Evolutionary conservation across 345 rosid species (phyloP).

Genomic region (Eucalyptus curtisii): DNA sequence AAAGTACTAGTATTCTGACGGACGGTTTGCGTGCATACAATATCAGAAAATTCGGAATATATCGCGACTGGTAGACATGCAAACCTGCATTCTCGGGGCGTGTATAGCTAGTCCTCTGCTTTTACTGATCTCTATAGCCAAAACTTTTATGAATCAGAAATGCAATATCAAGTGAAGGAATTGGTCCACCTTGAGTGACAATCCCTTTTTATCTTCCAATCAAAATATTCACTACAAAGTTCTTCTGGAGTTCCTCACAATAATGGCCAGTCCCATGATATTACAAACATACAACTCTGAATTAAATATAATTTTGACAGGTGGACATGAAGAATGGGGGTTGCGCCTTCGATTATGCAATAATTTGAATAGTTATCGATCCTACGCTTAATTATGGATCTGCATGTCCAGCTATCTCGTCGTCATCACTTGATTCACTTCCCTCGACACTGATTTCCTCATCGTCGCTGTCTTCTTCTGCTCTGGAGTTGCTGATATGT

Average conservation of each 20-base stretch:
- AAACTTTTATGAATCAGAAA: neutral
- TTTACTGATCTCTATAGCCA: neutral
- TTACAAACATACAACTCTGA: neutral
- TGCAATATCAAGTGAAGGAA: neutral
- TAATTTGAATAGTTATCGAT: neutral
- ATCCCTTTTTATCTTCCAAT: neutral
- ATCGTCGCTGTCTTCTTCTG: slow-evolving; percentile 21
- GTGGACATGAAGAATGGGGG: neutral
- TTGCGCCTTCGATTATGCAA: neutral
- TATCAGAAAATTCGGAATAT: neutral
- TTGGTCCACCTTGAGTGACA: neutral
- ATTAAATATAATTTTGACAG: neutral
- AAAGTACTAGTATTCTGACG: neutral
- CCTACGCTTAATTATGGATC: slow-evolving; percentile 19
- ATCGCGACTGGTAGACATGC: neutral
- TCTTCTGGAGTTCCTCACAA: neutral
- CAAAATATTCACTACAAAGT: neutral
- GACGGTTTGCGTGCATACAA: neutral
- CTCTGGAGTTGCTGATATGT: slow-evolving; percentile 14
- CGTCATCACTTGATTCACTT: slow-evolving; percentile 34
- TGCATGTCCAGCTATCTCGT: slow-evolving; percentile 51
- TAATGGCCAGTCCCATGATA: neutral
- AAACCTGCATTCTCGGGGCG: neutral
- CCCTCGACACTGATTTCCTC: slow-evolving; percentile 33
- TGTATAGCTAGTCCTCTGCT: neutral